Evolutionary conservation across 2,329 filamentous ascomycete genomes (phyloP), one percentile per base, ranked within the genome.

Genomic region (Botrytis squamosa): DNA sequence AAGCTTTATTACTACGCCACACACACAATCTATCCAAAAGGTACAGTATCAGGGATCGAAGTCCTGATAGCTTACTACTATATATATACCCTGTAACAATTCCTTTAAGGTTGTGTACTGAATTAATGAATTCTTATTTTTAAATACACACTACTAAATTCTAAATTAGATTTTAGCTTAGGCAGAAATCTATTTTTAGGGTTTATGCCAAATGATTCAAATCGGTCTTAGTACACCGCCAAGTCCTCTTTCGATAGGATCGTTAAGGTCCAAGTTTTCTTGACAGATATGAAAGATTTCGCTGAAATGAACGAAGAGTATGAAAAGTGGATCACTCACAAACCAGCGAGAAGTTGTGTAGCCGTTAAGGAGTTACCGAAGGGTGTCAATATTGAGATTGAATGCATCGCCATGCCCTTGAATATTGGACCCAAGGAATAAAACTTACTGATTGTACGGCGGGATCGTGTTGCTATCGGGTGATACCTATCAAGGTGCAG

Each of bases 201-300:
- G n/a, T n/a, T n/a, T n/a, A n/a, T n/a, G n/a, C n/a, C n/a, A n/a
- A n/a, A n/a, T n/a, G n/a, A n/a, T n/a, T n/a, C n/a, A n/a, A n/a
- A n/a, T n/a, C n/a, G n/a, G n/a, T n/a, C n/a, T n/a, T n/a, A n/a
- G n/a, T n/a, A n/a, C n/a, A n/a, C 91, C 79, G 94, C 94, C 38
- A 94, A 93, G 71, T 95, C 92, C 36, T 89, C 88, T 70, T 88
- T 98, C 74, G 84, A 89, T 76, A 93, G 91, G 83, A 91, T 97
- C 65, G 93, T 98, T 85, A 97, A 98, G 88, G 92, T 94, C 79
- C 93, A 91, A 82, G 92, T 97, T 81, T 98, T 98, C 88, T 85
- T 98, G 75, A 91, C 92, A 69, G 92, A 97, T 84, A 98, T 98
- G 95, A 89, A 87, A 76, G 88, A 96, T 84, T 98, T 98, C 81